Percentiles rank a stretch among this genome's conserved stretches.
These are phyloP conservation scores for Bacidia rubella DNA, from an alignment of 495 filamentous ascomycete species.

Conservation along the genomic window DNA sequence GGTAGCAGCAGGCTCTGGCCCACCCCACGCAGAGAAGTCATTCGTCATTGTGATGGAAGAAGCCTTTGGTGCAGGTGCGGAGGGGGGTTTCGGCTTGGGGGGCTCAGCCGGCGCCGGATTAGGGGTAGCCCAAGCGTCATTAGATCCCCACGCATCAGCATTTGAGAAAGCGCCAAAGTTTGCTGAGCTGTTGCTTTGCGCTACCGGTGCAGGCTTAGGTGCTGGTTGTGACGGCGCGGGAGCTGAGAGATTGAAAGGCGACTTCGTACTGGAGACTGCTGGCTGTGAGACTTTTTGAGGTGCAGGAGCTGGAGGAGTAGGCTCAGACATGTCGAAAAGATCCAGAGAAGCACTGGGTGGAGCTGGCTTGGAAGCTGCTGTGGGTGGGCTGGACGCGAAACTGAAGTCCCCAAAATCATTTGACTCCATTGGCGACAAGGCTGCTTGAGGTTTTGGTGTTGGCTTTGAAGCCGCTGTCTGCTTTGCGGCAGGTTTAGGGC, in stretches of 20 bases:
- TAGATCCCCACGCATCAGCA: constrained; percentile 35
- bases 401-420: constrained; percentile 41
- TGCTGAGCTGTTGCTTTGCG: constrained; percentile 25
- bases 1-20: constrained; percentile 31
- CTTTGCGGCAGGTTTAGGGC: constrained; percentile 36
- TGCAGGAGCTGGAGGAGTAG: constrained; percentile 34
- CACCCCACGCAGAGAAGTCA: constrained; percentile 32
- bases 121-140: constrained; percentile 38
- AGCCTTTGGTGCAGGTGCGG: constrained; percentile 11
- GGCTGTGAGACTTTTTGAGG: constrained; percentile 32
- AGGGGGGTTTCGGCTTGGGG: constrained; percentile 15
- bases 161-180: constrained; percentile 27
- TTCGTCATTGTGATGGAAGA: constrained; percentile 17
- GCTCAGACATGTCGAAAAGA: constrained; percentile 67
- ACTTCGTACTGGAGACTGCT: constrained; percentile 31
- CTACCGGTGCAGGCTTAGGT: constrained; percentile 28
- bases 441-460: constrained; percentile 13
- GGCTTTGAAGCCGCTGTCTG: constrained; percentile 32
- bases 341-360: constrained; percentile 37
- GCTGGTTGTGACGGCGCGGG: constrained; percentile 29
- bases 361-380: constrained; percentile 29
- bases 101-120: constrained; percentile 25
- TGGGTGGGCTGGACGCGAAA: constrained; percentile 31
- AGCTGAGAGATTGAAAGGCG: constrained; percentile 71
- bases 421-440: constrained; percentile 28